phyloP scores from a whole-genome alignment of 768 basidiomycete species.

The Rhodosporidiobolus odoratus region DNA sequence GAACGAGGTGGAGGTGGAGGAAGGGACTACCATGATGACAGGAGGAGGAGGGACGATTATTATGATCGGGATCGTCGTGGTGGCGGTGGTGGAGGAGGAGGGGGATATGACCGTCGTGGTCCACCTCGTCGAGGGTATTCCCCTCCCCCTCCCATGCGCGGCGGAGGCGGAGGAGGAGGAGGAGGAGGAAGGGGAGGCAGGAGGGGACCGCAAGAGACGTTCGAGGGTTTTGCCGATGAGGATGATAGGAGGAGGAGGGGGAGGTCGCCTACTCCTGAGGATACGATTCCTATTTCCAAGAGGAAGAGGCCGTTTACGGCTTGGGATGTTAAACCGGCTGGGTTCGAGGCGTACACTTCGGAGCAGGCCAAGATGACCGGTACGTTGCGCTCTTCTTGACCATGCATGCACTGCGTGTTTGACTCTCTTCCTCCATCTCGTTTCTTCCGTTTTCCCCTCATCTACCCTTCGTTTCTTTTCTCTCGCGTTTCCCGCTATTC shows the following conservation, averaged over 20 bases:
- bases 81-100: conserved; percentile 2
- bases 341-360: conserved; percentile 89
- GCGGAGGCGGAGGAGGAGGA: conserved; percentile 41
- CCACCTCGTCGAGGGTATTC: conserved; percentile 1
- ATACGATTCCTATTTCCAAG: conserved; percentile 71
- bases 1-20: conserved; percentile 15
- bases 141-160: conserved; percentile 12
- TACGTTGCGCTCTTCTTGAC: too few species aligned
- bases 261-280: conserved; percentile 93
- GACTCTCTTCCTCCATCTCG: not conserved
- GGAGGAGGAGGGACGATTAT: not conserved
- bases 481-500: too few species aligned
- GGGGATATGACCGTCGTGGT: not conserved
- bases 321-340: conserved; percentile 94
- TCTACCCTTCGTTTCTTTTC: too few species aligned
- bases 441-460: not conserved
- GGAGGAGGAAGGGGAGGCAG: conserved; percentile 51
- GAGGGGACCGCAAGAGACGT: conserved; percentile 52
- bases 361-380: conserved; percentile 99
- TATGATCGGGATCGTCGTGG: conserved; percentile 1
- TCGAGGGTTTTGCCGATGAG: conserved; percentile 55
- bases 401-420: too few species aligned
- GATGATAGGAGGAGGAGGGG: conserved; percentile 73
- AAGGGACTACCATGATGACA: conserved; percentile 5
- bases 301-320: conserved; percentile 82